Base-by-base conservation (phyloP, 345 rosid genomes). In the Carallia pectinifolia region DNA sequence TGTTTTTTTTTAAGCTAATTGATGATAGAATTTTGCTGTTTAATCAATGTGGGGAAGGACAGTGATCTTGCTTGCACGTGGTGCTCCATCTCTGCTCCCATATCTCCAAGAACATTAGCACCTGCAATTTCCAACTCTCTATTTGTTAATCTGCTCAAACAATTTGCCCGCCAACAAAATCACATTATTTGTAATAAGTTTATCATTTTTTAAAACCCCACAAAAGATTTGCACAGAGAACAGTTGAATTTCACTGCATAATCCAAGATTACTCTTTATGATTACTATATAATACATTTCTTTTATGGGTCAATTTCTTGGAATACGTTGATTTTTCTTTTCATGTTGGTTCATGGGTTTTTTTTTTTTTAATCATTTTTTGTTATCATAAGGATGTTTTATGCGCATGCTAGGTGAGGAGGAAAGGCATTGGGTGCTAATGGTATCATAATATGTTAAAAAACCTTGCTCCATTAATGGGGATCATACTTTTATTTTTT, bases 41-140 rank as follows among this genome's bases (percentile, higher is more conserved):
- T 68, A 66, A 58, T 74, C 80, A 62, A 71, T 79, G 79, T 23
- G 84, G 86, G 86, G 81, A 74, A 85, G 86, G 85, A 70, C 84
- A 81, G 69, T 71, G 78, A 77, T 83, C 79, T 82, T 79, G 79
- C 47, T 68, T 72, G 77, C 87, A 84, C 82, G 85, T 87, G 93
- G 85, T 63, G 73, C 62, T 82, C 81, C 85, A 80, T 77, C 67
- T 76, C 66, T 81, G 38, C 61, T 69, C 85, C 82, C 79, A 38
- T 81, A 38, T 60, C 72, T 72, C 75, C 69, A 71, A 74, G 82
- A 77, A 77, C 88, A 82, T 72, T 71, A 84, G 67, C 84, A 73
- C 75, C 88, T 75, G 86, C 86, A 68, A 69, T 71, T 75, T 40
- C 77, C 70, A 62, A 50, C 74, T 81, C 73, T 78, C 72, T 73